Percentiles rank a stretch among this genome's conserved stretches.
phyloP scores from a whole-genome alignment of 306 rosid species.

The Dalbergia oliveri region DNA sequence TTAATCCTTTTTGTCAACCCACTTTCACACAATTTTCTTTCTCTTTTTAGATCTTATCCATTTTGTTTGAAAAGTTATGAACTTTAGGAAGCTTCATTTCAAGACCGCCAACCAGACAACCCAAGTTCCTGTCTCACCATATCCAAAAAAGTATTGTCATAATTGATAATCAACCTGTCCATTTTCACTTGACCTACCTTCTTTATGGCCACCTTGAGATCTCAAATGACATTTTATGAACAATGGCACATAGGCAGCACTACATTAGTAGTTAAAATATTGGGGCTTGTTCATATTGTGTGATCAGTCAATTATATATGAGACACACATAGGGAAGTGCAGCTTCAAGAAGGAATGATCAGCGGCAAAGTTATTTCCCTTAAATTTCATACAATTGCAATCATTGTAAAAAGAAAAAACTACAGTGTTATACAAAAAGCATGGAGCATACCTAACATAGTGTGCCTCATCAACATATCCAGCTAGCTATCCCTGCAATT shows the following conservation, averaged over 20 bases:
- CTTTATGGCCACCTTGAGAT: constrained; percentile 23
- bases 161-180: constrained; percentile 1
- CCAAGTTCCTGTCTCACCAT: constrained; percentile 34
- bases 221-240: constrained; percentile 33
- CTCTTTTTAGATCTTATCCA: not conserved
- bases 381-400: too few relatives aligned
- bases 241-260: not conserved
- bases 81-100: constrained; percentile 25
- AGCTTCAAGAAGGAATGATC: constrained; percentile 33
- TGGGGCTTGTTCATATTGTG: constrained; percentile 35
- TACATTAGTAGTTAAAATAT: constrained; percentile 37
- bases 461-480: too few relatives aligned
- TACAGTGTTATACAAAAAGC: too few relatives aligned
- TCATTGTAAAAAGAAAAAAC: too few relatives aligned
- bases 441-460: too few relatives aligned
- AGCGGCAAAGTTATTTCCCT: constrained; percentile 21
- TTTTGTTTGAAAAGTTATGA: constrained; percentile 18
- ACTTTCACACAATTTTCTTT: not conserved
- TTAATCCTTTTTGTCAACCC: constrained; percentile 27
- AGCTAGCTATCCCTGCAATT: too few relatives aligned
- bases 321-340: constrained; percentile 27
- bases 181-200: constrained; percentile 23
- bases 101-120: constrained; percentile 5
- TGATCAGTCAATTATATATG: constrained; percentile 25
- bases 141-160: not conserved